Percentiles rank a stretch among this genome's conserved stretches.
Evolutionary conservation across 352 stramenopile genomes (phyloP).

Genomic region (Lagenidium giganteum): DNA sequence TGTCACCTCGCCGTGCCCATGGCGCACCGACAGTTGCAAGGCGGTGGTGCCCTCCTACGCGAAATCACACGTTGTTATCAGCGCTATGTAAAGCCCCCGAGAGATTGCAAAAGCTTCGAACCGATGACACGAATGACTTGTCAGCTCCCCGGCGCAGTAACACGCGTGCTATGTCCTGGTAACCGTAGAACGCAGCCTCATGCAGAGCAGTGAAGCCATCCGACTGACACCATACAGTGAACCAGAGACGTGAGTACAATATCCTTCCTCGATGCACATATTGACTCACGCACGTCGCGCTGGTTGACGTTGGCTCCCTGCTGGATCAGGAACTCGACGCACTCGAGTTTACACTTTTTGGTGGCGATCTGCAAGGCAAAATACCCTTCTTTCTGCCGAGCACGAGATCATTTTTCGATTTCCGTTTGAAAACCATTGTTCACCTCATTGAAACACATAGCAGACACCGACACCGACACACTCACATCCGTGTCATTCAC

Average conservation of each 20-base stretch:
- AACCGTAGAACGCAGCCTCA: slow-evolving; percentile 53
- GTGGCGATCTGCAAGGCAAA: slow-evolving; percentile 43
- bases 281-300: slow-evolving; percentile 31
- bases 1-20: slow-evolving; percentile 53
- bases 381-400: slow-evolving; percentile 57
- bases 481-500: slow-evolving; percentile 63
- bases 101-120: slow-evolving; percentile 8
- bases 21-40: slow-evolving; percentile 57
- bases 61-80: too few species aligned
- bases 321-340: slow-evolving; percentile 48
- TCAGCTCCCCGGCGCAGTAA: slow-evolving; percentile 43
- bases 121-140: slow-evolving; percentile 52
- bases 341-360: slow-evolving; percentile 47
- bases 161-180: slow-evolving; percentile 55
- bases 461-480: background rate
- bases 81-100: background rate
- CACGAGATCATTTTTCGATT: background rate
- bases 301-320: slow-evolving; percentile 52
- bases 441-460: background rate
- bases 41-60: slow-evolving; percentile 57
- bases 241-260: background rate
- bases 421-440: background rate
- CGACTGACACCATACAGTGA: slow-evolving; percentile 22
- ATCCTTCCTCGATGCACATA: background rate
- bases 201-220: slow-evolving; percentile 69